phyloP scores from a whole-genome alignment of 169 alveolate species.

The Plasmodium malariae region DNA sequence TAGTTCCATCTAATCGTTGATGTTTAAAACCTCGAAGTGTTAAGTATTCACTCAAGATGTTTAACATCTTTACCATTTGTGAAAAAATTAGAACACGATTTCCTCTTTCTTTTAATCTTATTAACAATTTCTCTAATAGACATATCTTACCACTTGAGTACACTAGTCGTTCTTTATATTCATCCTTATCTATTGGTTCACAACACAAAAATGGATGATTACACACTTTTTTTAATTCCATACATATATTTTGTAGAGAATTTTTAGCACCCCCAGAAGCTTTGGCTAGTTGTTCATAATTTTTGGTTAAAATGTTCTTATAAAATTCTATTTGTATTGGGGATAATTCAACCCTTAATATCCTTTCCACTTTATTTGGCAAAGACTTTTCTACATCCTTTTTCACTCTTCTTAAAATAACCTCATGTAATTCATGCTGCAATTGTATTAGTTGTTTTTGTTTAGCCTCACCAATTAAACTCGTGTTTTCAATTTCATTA shows the following conservation, averaged over 20 bases:
- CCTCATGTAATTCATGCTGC: conserved; percentile 91
- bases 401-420: conserved; percentile 91
- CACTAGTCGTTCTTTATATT: conserved; percentile 89
- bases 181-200: conserved; percentile 92
- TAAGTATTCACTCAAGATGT: conserved; percentile 97
- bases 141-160: conserved; percentile 95
- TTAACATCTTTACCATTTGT: conserved; percentile 97
- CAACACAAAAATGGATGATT: conserved; percentile 98
- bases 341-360: conserved; percentile 92
- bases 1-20: conserved; percentile 98
- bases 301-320: conserved; percentile 89
- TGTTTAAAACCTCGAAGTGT: conserved; percentile 94
- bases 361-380: conserved; percentile 93
- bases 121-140: conserved; percentile 94
- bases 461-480: conserved; percentile 91
- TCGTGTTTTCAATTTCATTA: conserved; percentile 90
- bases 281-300: conserved; percentile 92
- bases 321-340: conserved; percentile 92
- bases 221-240: conserved; percentile 98
- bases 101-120: conserved; percentile 93
- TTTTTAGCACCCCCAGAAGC: conserved; percentile 92
- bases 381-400: conserved; percentile 93
- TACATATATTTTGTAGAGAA: conserved; percentile 92
- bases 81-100: conserved; percentile 96
- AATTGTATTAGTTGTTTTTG: conserved; percentile 90